phyloP scores from a whole-genome alignment of 2,329 filamentous ascomycete genomes.

The Fusarium solani-melongenae region DNA sequence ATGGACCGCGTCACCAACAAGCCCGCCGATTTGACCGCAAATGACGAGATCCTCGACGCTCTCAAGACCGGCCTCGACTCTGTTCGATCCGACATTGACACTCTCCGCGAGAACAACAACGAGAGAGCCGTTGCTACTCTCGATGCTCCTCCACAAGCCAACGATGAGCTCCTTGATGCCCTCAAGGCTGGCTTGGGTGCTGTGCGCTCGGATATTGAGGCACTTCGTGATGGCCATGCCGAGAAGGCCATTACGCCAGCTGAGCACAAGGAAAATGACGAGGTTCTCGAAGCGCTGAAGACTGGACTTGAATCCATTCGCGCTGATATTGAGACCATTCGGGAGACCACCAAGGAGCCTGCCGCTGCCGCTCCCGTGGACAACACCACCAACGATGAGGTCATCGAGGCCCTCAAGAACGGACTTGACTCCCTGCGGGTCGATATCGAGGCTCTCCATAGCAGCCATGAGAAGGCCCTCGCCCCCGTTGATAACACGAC shows the following conservation, averaged over 20 bases:
- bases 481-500: constrained; percentile 26
- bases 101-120: constrained; percentile 70
- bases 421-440: constrained; percentile 76
- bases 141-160: constrained; percentile 65
- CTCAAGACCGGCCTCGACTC: constrained; percentile 83
- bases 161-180: constrained; percentile 88
- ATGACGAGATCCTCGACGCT: constrained; percentile 89
- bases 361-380: constrained; percentile 65
- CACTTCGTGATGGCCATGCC: constrained; percentile 70
- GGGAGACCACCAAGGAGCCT: constrained; percentile 54
- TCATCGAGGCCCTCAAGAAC: constrained; percentile 81
- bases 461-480: constrained; percentile 60
- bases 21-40: constrained; percentile 83
- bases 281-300: constrained; percentile 77
- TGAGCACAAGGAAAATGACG: constrained; percentile 73
- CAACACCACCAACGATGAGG: constrained; percentile 81
- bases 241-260: constrained; percentile 53
- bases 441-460: constrained; percentile 79
- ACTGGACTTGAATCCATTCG: constrained; percentile 37
- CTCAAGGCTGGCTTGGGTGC: constrained; percentile 83
- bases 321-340: constrained; percentile 55
- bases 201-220: constrained; percentile 82
- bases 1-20: constrained; percentile 84
- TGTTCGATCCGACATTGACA: constrained; percentile 82
- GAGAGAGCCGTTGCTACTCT: constrained; percentile 61